Evolutionary conservation across 176 grass and related monocot species (phyloP).

Genomic region (Oryza longistaminata): DNA sequence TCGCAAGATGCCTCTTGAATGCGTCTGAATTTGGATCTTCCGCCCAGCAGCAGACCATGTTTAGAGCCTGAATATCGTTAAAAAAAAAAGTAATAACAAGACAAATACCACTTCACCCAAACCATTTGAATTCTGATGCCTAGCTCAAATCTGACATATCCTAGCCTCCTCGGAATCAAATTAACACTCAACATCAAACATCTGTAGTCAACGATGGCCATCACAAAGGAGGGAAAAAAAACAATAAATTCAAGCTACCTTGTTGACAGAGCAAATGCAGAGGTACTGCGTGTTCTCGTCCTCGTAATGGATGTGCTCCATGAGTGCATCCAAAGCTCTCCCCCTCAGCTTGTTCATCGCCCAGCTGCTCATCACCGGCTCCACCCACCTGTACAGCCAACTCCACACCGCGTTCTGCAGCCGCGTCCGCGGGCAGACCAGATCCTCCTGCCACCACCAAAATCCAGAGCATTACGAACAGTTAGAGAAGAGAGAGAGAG

Average conservation of each 20-base stretch:
- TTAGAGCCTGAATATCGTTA: slow-evolving; percentile 46
- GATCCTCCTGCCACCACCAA: slow-evolving; percentile 50
- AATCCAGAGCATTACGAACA: not conserved
- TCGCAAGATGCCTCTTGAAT: slow-evolving; percentile 69
- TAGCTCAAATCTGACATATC: not conserved
- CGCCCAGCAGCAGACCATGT: slow-evolving; percentile 72
- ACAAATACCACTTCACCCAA: not conserved
- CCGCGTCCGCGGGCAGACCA: slow-evolving; percentile 47
- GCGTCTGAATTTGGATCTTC: slow-evolving; percentile 78
- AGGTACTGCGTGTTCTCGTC: slow-evolving; percentile 67
- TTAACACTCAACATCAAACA: not conserved
- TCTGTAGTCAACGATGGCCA: not conserved
- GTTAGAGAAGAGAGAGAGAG: not conserved
- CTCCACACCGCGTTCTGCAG: slow-evolving; percentile 65
- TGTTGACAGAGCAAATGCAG: slow-evolving; percentile 51
- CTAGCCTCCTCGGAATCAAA: not conserved
- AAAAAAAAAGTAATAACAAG: not conserved
- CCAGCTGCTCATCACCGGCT: slow-evolving; percentile 65
- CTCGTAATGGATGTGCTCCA: slow-evolving; percentile 85
- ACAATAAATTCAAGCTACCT: slow-evolving; percentile 39
- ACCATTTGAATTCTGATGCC: not conserved
- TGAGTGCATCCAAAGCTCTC: slow-evolving; percentile 45
- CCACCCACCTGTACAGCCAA: slow-evolving; percentile 53
- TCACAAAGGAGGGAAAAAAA: too few relatives aligned
- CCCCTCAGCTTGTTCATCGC: slow-evolving; percentile 59